Evolutionary conservation across 768 basidiomycete genomes (phyloP), one percentile per base, ranked within the genome.

Genomic region (Sistotremastrum suecicum): DNA sequence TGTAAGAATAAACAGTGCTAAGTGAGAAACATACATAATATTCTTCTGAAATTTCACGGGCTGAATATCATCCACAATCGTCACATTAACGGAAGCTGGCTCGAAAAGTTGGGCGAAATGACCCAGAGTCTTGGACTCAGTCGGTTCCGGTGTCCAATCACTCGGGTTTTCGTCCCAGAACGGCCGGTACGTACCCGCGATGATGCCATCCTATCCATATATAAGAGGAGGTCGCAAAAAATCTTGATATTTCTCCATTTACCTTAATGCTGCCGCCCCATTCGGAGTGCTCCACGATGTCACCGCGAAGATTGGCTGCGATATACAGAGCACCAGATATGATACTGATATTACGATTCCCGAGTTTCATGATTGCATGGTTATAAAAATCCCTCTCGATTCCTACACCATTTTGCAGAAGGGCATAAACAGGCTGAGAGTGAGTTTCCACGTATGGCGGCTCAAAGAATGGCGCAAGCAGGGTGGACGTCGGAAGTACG

Each of bases 401-500:
- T 35, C 74, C 75, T 3, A 88, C 61, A 5, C 83, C 83, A 56
- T 87, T 87, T 65, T 86, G 78, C 41, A 80, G 51, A 8, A 83
- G 56, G 2, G 78, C 74, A 54, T 77, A 78, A 1, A 68, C 71
- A 1, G 78, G 78, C 52, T 78, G 75, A 4, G 65, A 51, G 49
- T 67, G 63, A 39, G 54, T 54, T 33, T 70, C 65, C 41, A 63
- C 53, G 61, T 78, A 75, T 28, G 69, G 61, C 1, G 61, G 38
- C 3, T 67, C 66, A 39, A 86, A 58, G 35, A 85, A 57, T 5
- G 78, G 72, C 5, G 64, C 63, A 28, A 87, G 66, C 5, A 86
- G 57, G 3, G 62, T 56, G 0, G 82, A 64, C 5, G 78, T 83
- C 7, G 67, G 71, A 1, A 63, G 54, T 7, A 81, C 54, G 53